Conservation (phyloP, 139 green algal genomes). For the Chlamydomonas sphaeroides region DNA sequence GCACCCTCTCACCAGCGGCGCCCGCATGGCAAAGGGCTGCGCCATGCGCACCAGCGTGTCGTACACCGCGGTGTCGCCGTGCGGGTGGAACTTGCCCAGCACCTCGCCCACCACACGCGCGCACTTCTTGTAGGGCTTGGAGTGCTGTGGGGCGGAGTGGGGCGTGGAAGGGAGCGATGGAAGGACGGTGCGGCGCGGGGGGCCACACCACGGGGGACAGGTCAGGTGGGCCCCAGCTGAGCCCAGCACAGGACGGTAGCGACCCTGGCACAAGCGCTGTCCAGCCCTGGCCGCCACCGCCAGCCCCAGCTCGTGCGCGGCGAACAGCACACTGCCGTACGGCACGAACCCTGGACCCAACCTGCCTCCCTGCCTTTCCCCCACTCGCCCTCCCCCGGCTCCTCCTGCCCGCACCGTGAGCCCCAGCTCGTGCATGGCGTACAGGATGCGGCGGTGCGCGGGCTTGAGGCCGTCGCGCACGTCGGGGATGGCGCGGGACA, state of each 20-base stretch:
- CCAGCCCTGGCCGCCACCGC: too few species aligned
- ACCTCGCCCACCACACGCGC: conserved; percentile 98
- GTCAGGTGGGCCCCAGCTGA: too few species aligned
- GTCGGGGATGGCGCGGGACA: conserved; percentile 94
- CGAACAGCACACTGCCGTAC: too few species aligned
- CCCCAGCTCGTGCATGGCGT: conserved; percentile 95
- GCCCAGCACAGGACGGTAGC: too few species aligned
- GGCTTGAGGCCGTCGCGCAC: conserved; percentile 98
- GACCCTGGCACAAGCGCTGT: too few species aligned
- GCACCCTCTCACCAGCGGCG: conserved; percentile 74
- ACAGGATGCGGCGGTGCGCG: conserved; percentile 96
- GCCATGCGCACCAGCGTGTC: conserved; percentile 95
- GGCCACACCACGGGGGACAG: too few species aligned
- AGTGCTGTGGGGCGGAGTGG: conserved; percentile 29
- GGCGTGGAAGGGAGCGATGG: too few species aligned
- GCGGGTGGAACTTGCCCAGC: conserved; percentile 98
- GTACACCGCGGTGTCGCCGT: conserved; percentile 95
- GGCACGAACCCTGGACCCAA: too few species aligned
- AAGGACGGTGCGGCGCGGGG: too few species aligned
- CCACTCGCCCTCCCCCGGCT: not conserved
- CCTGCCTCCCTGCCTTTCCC: too few species aligned
- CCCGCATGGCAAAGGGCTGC: conserved; percentile 86
- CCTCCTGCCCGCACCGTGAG: conserved; percentile 56
- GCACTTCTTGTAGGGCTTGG: conserved; percentile 74
- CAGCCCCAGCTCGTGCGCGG: too few species aligned